Evolutionary conservation across 805 yeast species (phyloP), one percentile per base, ranked within the genome.

Genomic region (Pichia californica): DNA sequence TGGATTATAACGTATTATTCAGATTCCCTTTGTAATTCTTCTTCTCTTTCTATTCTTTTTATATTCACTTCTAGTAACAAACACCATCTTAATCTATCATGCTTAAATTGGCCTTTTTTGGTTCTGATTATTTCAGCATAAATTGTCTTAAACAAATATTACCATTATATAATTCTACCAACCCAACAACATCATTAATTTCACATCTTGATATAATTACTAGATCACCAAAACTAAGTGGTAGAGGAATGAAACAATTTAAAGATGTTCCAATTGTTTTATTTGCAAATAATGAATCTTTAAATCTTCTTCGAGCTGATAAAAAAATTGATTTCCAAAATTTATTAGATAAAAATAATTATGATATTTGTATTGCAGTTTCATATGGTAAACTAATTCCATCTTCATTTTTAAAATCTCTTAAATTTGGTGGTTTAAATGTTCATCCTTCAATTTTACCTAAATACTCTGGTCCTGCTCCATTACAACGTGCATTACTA

Each of bases 371-470:
- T 1, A 70, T 93, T n/a, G 97, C 98, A 0, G 97, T 88, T 1
- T 88, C 97, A 0, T 93, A 79, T 59, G 99, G 98, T 0, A 70
- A 71, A 40, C 66, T 91, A 36, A 88, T 93, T 4, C 97, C 98
- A 0, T 64, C 63, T 0, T 45, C 59, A 2, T 77, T 88, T 50
- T 61, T 93, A 2, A 39, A 55, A 0, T 39, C 59, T 0, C 63
- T 80, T 18, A 59, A 61, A 11, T 77, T 61, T 55, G 88, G 89
- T 4, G 94, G 97, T 0, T 57, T 93, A 23, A 93, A 93, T 57
- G 88, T 93, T 1, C 99, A 93, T 59, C 99, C 99, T 0, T 88
- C 96, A 0, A 59, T 88, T 7, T 69, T 93, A 8, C 99, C 99
- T 0, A 66, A 64, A 36, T 77, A 85, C 52, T 75, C 88, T 3